Evolutionary conservation across 495 filamentous ascomycete genomes (phyloP), one percentile per base, ranked within the genome.

Genomic region (Aspergillus saccharolyticus): DNA sequence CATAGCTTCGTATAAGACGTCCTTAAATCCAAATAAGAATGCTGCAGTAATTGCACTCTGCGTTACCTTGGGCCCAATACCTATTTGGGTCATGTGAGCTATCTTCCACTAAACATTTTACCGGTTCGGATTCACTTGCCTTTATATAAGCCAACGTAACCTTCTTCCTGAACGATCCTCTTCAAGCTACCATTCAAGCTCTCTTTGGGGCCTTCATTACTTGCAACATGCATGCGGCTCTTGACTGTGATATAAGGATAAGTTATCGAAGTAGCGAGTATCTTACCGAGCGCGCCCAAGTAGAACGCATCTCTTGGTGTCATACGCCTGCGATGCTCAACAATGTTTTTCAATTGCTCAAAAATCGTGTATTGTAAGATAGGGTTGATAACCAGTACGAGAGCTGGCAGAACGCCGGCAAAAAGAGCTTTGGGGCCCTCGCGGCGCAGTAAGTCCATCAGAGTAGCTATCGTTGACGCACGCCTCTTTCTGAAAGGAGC

Each of bases 221-320:
- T 83, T 19, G 90, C 91, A 44, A 99, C 89, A 73, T 99, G 94
- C 89, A 95, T 94, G 59, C 85, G 82, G 68, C 90, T 93, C 83
- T 99, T 99, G 53, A 99, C 85, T 1, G 94, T 97, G 69, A 97
- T 97, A 60, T 99, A 99, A 19, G 94, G 94, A 69, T 99, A 99
- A 14, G 94, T 99, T 60, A 97, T 87, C 21, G 78, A 85, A 10
- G 94, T 99, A 19, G 94, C 95, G 54, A 96, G 79, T 53, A 99
- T 78, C 79, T 99, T 99, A 59, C 95, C 94, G 8, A 97, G 65
- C 10, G 94, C 94, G 52, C 94, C 94, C 4, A 99, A 74, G 58
- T 94, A 83, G 67, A 99, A 99, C 3, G 89, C 91, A 65, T 96
- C 83, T 49, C 83, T 87, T 1, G 94, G 89, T 0, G 87, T 95